Evolutionary conservation across 2,329 filamentous ascomycete genomes (phyloP).

Genomic region (Dryadomyces quercivorus): DNA sequence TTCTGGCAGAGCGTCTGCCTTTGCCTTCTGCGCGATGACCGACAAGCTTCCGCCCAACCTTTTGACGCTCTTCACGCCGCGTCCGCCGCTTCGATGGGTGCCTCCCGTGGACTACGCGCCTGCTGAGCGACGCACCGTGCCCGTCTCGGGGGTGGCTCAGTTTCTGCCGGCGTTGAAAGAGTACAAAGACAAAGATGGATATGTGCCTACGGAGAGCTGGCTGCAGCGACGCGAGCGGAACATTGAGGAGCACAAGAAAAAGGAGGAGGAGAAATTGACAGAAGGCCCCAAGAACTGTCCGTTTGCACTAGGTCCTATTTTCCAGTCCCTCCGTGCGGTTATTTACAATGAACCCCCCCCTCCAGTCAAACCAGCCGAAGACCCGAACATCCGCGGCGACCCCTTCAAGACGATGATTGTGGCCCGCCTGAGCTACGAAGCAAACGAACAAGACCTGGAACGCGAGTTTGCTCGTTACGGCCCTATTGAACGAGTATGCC

Average conservation of each 20-base stretch:
- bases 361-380: slow-evolving; percentile 68
- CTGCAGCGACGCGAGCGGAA: slow-evolving; percentile 75
- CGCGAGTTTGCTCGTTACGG: slow-evolving; percentile 89
- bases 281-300: slow-evolving; percentile 55
- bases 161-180: slow-evolving; percentile 63
- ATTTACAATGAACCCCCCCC: neutral
- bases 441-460: slow-evolving; percentile 80
- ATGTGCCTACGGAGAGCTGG: slow-evolving; percentile 83
- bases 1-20: neutral
- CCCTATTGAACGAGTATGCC: slow-evolving; percentile 71
- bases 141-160: slow-evolving; percentile 60
- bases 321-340: too few relatives aligned
- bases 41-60: slow-evolving; percentile 92
- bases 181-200: slow-evolving; percentile 67
- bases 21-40: slow-evolving; percentile 50
- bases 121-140: slow-evolving; percentile 65
- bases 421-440: slow-evolving; percentile 78
- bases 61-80: slow-evolving; percentile 86
- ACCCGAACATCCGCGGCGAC: slow-evolving; percentile 83
- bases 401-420: slow-evolving; percentile 94
- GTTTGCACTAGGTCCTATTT: slow-evolving; percentile 10
- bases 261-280: slow-evolving; percentile 48
- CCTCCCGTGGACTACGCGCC: slow-evolving; percentile 72
- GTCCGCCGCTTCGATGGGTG: slow-evolving; percentile 82
- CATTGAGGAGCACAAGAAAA: slow-evolving; percentile 65